Evolutionary conservation across 768 basidiomycete species (phyloP).

Genomic region (Rhizopogon vesiculosus): DNA sequence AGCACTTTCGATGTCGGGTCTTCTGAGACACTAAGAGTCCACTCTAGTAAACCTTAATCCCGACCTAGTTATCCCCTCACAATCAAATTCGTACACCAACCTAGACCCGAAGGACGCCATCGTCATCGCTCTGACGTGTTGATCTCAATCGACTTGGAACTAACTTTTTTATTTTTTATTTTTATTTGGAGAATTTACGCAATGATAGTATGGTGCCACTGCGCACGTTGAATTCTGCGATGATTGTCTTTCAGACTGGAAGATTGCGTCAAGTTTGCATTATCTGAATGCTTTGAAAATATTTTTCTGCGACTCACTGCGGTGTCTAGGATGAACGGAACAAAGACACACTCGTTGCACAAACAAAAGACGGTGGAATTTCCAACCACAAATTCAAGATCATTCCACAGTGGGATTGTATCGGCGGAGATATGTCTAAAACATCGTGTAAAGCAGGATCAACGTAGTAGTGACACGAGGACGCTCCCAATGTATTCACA

Average conservation of each 20-base stretch:
- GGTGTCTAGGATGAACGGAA: neutral
- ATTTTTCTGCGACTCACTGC: conserved; percentile 4
- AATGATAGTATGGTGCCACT: conserved; percentile 12
- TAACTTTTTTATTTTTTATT: conserved; percentile 1
- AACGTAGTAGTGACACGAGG: conserved; percentile 14
- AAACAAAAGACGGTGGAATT: conserved; percentile 15
- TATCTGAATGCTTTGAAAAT: conserved; percentile 6
- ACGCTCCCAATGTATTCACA: conserved; percentile 14
- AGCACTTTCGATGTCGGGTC: conserved; percentile 23
- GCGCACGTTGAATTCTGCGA: conserved; percentile 23
- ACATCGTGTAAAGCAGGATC: conserved; percentile 31
- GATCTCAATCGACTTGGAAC: conserved; percentile 31
- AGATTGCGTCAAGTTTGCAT: conserved; percentile 17
- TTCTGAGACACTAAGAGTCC: conserved; percentile 32
- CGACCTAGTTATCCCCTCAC: conserved; percentile 22
- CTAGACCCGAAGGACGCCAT: conserved; percentile 19
- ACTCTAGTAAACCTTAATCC: conserved; percentile 25
- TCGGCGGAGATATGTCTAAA: conserved; percentile 21
- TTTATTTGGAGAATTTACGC: neutral
- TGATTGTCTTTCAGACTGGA: conserved; percentile 18
- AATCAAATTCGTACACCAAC: conserved; percentile 17
- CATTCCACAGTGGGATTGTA: conserved; percentile 21
- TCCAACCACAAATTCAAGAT: conserved; percentile 26
- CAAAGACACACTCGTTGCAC: conserved; percentile 25
- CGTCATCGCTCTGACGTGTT: conserved; percentile 32